Conservation (phyloP, 148 eudicot genomes). For the Heliamphora exappendiculata region DNA sequence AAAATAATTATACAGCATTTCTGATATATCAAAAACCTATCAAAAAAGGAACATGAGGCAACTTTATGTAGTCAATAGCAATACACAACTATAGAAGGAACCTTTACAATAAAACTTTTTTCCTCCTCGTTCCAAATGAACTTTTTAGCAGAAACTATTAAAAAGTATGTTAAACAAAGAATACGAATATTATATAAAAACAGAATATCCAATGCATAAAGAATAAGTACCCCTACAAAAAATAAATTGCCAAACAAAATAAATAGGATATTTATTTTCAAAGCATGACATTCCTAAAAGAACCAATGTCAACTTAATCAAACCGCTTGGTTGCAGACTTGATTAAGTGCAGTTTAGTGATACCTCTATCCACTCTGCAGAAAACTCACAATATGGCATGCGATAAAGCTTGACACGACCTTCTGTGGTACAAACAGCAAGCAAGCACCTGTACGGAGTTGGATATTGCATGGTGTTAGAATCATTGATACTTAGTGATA, state of each 20-base stretch:
- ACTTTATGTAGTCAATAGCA: not conserved
- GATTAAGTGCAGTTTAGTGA: constrained; percentile 1
- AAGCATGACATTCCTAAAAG: not conserved
- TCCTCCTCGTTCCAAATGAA: not conserved
- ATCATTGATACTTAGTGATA: not conserved
- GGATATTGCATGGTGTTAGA: not conserved
- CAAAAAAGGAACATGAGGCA: not conserved
- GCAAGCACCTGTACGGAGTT: constrained; percentile 60
- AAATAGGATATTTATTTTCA: not conserved
- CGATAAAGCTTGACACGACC: constrained; percentile 83
- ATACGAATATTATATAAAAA: not conserved
- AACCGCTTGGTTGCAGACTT: not conserved
- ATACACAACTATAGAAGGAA: not conserved
- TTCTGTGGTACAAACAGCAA: constrained; percentile 77
- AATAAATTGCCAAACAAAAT: not conserved
- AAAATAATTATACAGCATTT: constrained; percentile 40
- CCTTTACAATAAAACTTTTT: not conserved
- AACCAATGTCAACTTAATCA: no score
- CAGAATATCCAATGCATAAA: not conserved
- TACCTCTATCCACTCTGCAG: constrained; percentile 93
- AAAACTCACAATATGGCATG: constrained; percentile 66
- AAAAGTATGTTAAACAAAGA: not conserved
- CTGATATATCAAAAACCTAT: constrained; percentile 76
- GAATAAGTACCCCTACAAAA: not conserved
- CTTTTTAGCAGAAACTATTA: not conserved